Percentiles rank a stretch among this genome's conserved stretches.
Evolutionary conservation across 2,329 filamentous ascomycete species (phyloP).

Genomic region (Xylaria digitata): DNA sequence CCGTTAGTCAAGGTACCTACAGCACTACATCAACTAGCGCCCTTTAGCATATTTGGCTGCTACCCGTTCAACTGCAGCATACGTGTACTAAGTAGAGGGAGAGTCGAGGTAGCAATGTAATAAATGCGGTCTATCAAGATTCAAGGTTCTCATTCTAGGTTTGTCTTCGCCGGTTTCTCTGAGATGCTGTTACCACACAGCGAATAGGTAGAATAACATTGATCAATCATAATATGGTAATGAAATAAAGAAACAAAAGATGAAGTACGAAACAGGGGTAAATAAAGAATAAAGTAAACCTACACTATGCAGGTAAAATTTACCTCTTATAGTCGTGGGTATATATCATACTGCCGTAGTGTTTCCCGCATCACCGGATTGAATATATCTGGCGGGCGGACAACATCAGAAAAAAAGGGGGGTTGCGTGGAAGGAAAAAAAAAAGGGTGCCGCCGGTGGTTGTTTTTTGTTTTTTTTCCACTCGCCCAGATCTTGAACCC

Average conservation of each 20-base stretch:
- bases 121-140: neutral
- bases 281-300: too few species aligned
- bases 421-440: neutral
- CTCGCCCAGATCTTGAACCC: slow-evolving; percentile 8
- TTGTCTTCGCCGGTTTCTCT: neutral
- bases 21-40: slow-evolving; percentile 13
- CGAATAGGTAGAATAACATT: neutral
- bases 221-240: neutral
- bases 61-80: neutral
- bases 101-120: too few species aligned
- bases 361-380: neutral
- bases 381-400: too few species aligned
- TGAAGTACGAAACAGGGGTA: too few species aligned
- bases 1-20: slow-evolving; percentile 10
- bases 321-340: too few species aligned
- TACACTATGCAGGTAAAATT: too few species aligned
- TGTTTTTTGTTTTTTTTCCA: too few species aligned
- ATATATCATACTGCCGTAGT: neutral
- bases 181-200: neutral
- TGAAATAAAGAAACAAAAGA: too few species aligned
- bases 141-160: neutral
- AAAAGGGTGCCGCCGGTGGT: neutral
- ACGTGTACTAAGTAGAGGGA: neutral
- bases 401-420: slow-evolving; percentile 2
- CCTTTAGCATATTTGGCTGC: neutral